A percentile compares a stretch with the other conserved stretches of the same genome.
These are phyloP conservation scores for Boletus calvinii DNA, from an alignment of 1,284 basidiomycete genomes.

Conservation along the genomic window DNA sequence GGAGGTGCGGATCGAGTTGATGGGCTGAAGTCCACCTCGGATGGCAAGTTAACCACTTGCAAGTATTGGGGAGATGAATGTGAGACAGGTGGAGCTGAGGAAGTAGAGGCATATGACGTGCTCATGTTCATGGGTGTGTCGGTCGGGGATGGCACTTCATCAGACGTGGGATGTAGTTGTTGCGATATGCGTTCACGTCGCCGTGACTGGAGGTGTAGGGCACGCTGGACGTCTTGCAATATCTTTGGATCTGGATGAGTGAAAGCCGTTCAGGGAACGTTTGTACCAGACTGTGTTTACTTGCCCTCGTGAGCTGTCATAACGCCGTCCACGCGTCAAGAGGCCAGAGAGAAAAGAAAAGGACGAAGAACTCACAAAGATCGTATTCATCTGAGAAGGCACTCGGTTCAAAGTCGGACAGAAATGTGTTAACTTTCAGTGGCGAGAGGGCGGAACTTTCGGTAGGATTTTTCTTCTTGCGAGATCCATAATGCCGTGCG, in stretches of 20 bases:
- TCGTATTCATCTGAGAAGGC: conserved; percentile 71
- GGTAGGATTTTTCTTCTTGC: conserved; percentile 19
- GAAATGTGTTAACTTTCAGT: conserved; percentile 25
- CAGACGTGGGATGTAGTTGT: conserved; percentile 33
- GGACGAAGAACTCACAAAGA: conserved; percentile 51
- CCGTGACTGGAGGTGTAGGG: conserved; percentile 64
- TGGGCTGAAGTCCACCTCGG: conserved; percentile 72
- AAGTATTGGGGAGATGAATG: conserved; percentile 37
- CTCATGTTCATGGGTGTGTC: conserved; percentile 21
- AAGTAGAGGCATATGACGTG: conserved; percentile 37
- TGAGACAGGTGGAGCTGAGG: conserved; percentile 25
- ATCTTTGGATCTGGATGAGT: conserved; percentile 59
- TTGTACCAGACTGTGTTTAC: conserved; percentile 20
- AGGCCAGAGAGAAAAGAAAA: conserved; percentile 7
- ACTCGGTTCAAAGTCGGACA: conserved; percentile 36
- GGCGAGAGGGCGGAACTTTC: conserved; percentile 17
- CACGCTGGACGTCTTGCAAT: conserved; percentile 72
- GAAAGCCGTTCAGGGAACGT: conserved; percentile 15
- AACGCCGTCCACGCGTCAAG: conserved; percentile 16
- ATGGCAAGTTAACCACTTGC: conserved; percentile 30
- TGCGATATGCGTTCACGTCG: conserved; percentile 59
- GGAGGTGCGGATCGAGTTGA: conserved; percentile 45
- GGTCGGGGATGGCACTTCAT: conserved; percentile 25
- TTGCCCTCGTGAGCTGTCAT: conserved; percentile 64
- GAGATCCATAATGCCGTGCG: conserved; percentile 18